Conservation (phyloP, 768 basidiomycete species). For the Scleroderma citrinum region DNA sequence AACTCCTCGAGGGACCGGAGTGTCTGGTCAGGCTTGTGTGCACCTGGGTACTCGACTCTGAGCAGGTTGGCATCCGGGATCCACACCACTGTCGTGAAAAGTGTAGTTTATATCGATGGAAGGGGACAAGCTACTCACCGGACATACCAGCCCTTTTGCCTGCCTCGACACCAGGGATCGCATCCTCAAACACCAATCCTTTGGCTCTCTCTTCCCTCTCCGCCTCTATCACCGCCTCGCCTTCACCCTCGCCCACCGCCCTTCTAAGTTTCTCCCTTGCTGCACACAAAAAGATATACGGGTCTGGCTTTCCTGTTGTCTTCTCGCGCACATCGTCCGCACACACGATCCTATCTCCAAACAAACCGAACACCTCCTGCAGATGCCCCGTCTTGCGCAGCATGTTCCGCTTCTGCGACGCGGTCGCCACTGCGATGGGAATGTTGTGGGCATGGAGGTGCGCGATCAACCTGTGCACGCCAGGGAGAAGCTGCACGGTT, state of each 20-base stretch:
- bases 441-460: slow-evolving; percentile 64
- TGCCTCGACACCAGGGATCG: slow-evolving; percentile 68
- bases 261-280: slow-evolving; percentile 54
- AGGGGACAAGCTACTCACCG: slow-evolving; percentile 39
- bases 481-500: slow-evolving; percentile 66
- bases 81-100: slow-evolving; percentile 60
- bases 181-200: slow-evolving; percentile 83
- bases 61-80: slow-evolving; percentile 72
- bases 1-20: slow-evolving; percentile 65
- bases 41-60: slow-evolving; percentile 39
- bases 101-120: not conserved
- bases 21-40: slow-evolving; percentile 53
- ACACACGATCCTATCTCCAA: slow-evolving; percentile 52
- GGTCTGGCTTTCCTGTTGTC: slow-evolving; percentile 70
- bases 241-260: slow-evolving; percentile 47
- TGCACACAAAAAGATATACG: slow-evolving; percentile 75
- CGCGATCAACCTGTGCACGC: slow-evolving; percentile 57
- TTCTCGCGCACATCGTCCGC: slow-evolving; percentile 57
- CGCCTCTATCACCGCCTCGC: slow-evolving; percentile 22
- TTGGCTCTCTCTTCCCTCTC: slow-evolving; percentile 45
- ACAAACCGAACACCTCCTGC: slow-evolving; percentile 43
- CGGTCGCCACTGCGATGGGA: slow-evolving; percentile 80
- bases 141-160: slow-evolving; percentile 84
- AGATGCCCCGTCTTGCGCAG: slow-evolving; percentile 63
- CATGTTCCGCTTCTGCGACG: slow-evolving; percentile 61